These are phyloP conservation scores for Pythium volutum DNA, from an alignment of 352 stramenopile species.

Conservation along the genomic window DNA sequence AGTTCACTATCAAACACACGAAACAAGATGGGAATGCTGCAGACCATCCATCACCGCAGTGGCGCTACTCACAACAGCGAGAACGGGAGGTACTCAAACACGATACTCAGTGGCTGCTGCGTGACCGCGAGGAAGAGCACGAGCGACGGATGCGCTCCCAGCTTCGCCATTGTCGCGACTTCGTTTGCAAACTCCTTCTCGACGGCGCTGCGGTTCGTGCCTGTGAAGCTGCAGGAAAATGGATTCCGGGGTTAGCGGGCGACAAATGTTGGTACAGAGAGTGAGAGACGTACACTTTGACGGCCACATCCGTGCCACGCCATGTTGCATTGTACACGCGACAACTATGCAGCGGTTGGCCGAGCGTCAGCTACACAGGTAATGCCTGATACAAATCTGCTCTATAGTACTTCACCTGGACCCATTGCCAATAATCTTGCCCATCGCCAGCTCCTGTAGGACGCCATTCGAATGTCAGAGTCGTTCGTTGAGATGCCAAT, in stretches of 20 bases:
- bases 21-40: neutral
- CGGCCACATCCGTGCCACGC: conserved; percentile 66
- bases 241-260: neutral
- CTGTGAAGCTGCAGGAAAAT: conserved; percentile 46
- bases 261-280: neutral
- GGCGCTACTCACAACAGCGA: conserved; percentile 59
- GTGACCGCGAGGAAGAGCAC: conserved; percentile 72
- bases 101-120: conserved; percentile 49
- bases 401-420: conserved; percentile 41
- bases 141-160: conserved; percentile 66
- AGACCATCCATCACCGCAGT: neutral
- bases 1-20: conserved; percentile 38
- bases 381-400: neutral
- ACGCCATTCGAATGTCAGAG: neutral
- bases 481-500: neutral
- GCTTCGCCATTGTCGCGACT: conserved; percentile 61
- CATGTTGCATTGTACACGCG: conserved; percentile 76
- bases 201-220: conserved; percentile 36
- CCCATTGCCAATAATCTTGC: conserved; percentile 59
- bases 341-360: conserved; percentile 36
- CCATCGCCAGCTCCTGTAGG: conserved; percentile 31
- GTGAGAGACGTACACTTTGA: conserved; percentile 55
- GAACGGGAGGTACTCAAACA: conserved; percentile 77
- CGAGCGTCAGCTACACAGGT: neutral
- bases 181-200: conserved; percentile 79